Evolutionary conservation across 1,284 basidiomycete genomes (phyloP).

Genomic region (Marasmius sp.): DNA sequence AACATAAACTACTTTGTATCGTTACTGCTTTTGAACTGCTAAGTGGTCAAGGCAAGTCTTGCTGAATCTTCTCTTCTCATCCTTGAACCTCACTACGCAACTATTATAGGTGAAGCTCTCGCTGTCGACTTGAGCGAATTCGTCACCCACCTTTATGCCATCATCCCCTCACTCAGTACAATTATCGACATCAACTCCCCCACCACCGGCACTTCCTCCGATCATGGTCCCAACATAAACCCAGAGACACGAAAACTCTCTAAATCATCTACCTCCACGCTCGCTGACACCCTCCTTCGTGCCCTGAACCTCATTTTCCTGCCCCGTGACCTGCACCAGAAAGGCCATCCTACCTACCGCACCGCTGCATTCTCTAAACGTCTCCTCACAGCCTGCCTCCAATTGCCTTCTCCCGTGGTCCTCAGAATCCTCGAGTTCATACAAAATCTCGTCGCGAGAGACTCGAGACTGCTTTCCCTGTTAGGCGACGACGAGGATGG

Average conservation of each 20-base stretch:
- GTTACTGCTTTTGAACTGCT: constrained; percentile 96
- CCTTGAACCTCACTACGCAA: constrained; percentile 4
- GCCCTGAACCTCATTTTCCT: constrained; percentile 81
- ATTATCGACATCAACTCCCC: constrained; percentile 47
- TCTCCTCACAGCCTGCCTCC: constrained; percentile 74
- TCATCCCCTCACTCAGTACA: constrained; percentile 63
- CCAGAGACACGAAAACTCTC: neutral
- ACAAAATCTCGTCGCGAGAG: constrained; percentile 67
- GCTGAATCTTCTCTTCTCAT: neutral
- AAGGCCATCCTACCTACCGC: constrained; percentile 63
- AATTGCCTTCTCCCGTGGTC: constrained; percentile 73
- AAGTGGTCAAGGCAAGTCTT: constrained; percentile 82
- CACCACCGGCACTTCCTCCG: constrained; percentile 22
- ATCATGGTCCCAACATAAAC: constrained; percentile 18
- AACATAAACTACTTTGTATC: constrained; percentile 82
- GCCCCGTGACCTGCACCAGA: constrained; percentile 50
- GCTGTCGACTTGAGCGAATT: constrained; percentile 95
- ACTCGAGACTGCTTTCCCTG: constrained; percentile 81
- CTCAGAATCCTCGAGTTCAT: constrained; percentile 76
- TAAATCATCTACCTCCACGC: constrained; percentile 25
- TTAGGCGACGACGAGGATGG: constrained; percentile 90
- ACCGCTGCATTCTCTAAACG: constrained; percentile 92
- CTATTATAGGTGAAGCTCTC: constrained; percentile 79
- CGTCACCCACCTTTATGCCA: constrained; percentile 72
- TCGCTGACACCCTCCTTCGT: constrained; percentile 81